Evolutionary conservation across 148 eudicot species (phyloP).

Genomic region (Salicornia ramosissima): DNA sequence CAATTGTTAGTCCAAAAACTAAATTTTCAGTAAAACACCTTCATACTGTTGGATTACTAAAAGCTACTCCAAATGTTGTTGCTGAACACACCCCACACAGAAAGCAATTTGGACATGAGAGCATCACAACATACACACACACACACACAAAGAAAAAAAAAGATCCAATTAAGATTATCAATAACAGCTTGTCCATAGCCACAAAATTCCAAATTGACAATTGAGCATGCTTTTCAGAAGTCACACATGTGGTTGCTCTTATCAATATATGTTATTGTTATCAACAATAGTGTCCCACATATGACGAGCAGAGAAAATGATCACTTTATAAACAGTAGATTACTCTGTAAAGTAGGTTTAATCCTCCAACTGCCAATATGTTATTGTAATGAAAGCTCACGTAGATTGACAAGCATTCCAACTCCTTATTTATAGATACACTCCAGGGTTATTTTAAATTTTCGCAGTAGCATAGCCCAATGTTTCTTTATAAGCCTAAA

Average conservation of each 20-base stretch:
- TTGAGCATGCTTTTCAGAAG: too few relatives aligned
- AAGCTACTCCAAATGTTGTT: background rate
- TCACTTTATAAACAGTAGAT: too few relatives aligned
- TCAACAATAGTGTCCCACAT: too few relatives aligned
- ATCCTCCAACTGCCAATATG: too few relatives aligned
- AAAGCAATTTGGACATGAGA: background rate
- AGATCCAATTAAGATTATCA: background rate
- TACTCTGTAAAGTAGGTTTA: too few relatives aligned
- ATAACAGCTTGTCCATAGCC: background rate
- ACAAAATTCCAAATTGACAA: background rate
- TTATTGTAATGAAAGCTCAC: too few relatives aligned
- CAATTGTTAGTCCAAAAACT: background rate
- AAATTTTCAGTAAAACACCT: background rate
- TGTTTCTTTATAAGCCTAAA: background rate
- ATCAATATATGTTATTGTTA: too few relatives aligned
- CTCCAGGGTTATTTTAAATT: background rate
- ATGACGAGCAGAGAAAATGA: too few relatives aligned
- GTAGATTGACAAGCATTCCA: too few relatives aligned
- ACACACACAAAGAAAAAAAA: too few relatives aligned
- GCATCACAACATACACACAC: background rate
- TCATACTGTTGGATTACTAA: background rate
- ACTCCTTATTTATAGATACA: background rate
- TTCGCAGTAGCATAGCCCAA: background rate
- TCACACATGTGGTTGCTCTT: too few relatives aligned
- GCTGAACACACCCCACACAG: background rate